phyloP scores from a whole-genome alignment of 2,329 filamentous ascomycete species.

The Colletotrichum caudatum region DNA sequence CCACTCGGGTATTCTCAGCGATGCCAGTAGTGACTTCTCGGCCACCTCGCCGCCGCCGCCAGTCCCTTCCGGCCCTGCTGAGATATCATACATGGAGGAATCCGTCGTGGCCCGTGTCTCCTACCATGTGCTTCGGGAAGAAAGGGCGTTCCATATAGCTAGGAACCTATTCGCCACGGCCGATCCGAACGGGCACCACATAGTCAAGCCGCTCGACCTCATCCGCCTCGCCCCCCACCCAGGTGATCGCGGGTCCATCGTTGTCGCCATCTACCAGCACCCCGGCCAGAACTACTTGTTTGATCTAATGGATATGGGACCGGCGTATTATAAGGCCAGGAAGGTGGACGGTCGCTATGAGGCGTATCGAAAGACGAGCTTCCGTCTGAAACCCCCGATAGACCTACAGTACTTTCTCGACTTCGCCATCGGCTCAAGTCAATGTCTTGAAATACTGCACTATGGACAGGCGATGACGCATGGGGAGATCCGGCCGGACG shows the following conservation, averaged over 20 bases:
- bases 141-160: slow-evolving; percentile 87
- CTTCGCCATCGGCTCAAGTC: slow-evolving; percentile 88
- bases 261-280: slow-evolving; percentile 84
- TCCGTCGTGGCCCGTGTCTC: slow-evolving; percentile 86
- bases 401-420: slow-evolving; percentile 84
- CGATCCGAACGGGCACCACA: slow-evolving; percentile 80
- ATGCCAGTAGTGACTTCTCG: slow-evolving; percentile 55
- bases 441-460: slow-evolving; percentile 91
- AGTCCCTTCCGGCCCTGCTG: slow-evolving; percentile 53
- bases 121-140: slow-evolving; percentile 83
- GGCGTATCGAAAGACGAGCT: slow-evolving; percentile 57
- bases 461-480: slow-evolving; percentile 89
- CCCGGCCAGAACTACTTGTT: slow-evolving; percentile 80
- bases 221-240: slow-evolving; percentile 76
- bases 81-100: slow-evolving; percentile 69
- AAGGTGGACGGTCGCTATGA: slow-evolving; percentile 66
- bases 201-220: slow-evolving; percentile 84
- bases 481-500: slow-evolving; percentile 89
- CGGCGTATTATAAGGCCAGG: slow-evolving; percentile 73
- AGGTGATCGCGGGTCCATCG: slow-evolving; percentile 76
- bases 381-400: slow-evolving; percentile 68
- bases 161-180: slow-evolving; percentile 77
- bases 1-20: slow-evolving; percentile 49
- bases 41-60: slow-evolving; percentile 51
- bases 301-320: slow-evolving; percentile 81